Conservation (phyloP, 2,329 filamentous ascomycete species). For the Gremmenia infestans region DNA sequence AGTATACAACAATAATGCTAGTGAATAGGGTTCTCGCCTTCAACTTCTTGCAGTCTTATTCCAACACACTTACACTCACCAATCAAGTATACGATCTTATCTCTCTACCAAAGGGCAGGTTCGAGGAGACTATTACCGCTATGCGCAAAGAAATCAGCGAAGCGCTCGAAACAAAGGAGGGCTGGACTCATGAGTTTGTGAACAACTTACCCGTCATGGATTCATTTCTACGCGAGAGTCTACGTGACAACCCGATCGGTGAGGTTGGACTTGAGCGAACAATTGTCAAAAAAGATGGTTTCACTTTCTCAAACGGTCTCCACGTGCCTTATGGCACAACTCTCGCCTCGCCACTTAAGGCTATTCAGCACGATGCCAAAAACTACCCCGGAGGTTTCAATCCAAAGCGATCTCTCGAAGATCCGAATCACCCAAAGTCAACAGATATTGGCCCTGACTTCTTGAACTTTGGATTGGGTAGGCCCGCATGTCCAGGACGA, state of each 20-base stretch:
- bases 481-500: slow-evolving; percentile 1
- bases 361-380: not conserved
- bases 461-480: slow-evolving; percentile 1
- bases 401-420: not conserved
- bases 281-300: not conserved
- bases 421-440: not conserved
- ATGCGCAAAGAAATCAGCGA: not conserved
- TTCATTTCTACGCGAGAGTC: not conserved
- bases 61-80: not conserved
- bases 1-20: not conserved
- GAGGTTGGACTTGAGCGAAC: not conserved
- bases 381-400: not conserved
- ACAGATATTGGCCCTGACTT: not conserved
- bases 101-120: not conserved
- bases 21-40: not conserved
- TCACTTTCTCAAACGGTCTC: not conserved
- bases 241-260: not conserved
- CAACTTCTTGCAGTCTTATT: not conserved
- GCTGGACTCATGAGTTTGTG: not conserved
- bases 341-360: not conserved
- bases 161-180: not conserved
- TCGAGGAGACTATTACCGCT: not conserved
- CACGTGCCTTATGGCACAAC: not conserved
- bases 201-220: not conserved
- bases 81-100: not conserved